Conservation (phyloP, 352 stramenopile genomes). For the Globisporangium parvum region DNA sequence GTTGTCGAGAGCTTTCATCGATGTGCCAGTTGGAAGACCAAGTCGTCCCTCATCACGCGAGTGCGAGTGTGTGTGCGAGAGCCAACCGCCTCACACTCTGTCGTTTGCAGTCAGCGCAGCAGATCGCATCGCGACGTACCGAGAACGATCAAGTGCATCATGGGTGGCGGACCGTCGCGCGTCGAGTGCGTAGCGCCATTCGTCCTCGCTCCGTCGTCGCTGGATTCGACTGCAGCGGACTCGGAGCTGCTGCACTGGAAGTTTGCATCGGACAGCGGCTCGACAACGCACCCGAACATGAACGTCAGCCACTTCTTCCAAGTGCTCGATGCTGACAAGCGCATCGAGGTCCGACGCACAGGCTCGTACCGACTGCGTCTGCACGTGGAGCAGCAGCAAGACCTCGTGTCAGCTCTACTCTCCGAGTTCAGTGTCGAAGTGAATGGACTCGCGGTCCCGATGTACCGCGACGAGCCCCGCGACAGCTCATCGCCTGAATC, state of each 20-base stretch:
- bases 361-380: conserved; percentile 4
- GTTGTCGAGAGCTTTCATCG: too few relatives aligned
- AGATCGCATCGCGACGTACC: too few relatives aligned
- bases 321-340: neutral
- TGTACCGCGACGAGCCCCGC: neutral
- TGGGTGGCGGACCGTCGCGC: too few relatives aligned
- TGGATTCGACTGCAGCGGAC: too few relatives aligned
- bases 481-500: neutral
- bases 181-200: too few relatives aligned
- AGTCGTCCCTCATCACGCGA: too few relatives aligned
- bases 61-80: too few relatives aligned
- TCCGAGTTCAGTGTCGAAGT: neutral
- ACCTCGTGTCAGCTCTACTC: neutral
- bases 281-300: neutral
- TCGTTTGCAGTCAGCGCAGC: too few relatives aligned
- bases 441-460: neutral
- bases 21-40: too few relatives aligned
- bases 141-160: too few relatives aligned
- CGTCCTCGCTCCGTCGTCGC: too few relatives aligned
- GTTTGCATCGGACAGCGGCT: neutral
- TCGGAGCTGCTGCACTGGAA: conserved; percentile 1
- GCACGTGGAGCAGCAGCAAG: conserved; percentile 2
- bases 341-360: neutral
- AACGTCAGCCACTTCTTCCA: neutral
- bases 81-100: too few relatives aligned